These are phyloP conservation scores for Myotisia sp. DNA, from an alignment of 2,329 filamentous ascomycete genomes.

Conservation along the genomic window DNA sequence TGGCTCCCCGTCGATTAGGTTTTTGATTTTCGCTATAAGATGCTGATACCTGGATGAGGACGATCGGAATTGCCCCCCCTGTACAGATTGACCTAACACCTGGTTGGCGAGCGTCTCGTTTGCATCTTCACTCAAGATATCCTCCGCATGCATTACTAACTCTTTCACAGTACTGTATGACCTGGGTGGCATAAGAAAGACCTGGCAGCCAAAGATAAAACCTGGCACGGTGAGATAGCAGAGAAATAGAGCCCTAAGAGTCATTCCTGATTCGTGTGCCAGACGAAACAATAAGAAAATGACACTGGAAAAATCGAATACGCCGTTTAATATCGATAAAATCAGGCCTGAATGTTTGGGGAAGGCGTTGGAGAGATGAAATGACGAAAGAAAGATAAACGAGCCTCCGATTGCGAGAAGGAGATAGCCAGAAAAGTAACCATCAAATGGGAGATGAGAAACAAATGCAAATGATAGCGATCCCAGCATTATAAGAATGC, in stretches of 20 bases:
- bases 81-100: not conserved
- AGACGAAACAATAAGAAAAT: conserved; percentile 13
- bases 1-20: conserved; percentile 54
- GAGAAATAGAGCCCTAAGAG: conserved; percentile 55
- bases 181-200: conserved; percentile 57
- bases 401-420: conserved; percentile 65
- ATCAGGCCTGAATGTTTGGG: conserved; percentile 64
- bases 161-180: conserved; percentile 80
- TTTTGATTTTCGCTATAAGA: conserved; percentile 38
- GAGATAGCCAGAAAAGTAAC: conserved; percentile 58
- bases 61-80: not conserved
- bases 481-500: conserved; percentile 54
- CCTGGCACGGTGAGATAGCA: conserved; percentile 56
- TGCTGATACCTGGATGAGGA: conserved; percentile 4
- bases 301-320: conserved; percentile 70
- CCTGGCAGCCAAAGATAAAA: conserved; percentile 51
- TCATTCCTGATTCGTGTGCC: conserved; percentile 26
- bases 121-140: conserved; percentile 40
- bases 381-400: conserved; percentile 69
- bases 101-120: conserved; percentile 11
- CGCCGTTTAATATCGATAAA: conserved; percentile 62
- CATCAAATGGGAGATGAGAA: conserved; percentile 53
- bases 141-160: conserved; percentile 58
- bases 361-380: conserved; percentile 75
- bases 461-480: conserved; percentile 59